phyloP scores from a whole-genome alignment of 2,329 filamentous ascomycete species.

The Pseudonectria buxi region DNA sequence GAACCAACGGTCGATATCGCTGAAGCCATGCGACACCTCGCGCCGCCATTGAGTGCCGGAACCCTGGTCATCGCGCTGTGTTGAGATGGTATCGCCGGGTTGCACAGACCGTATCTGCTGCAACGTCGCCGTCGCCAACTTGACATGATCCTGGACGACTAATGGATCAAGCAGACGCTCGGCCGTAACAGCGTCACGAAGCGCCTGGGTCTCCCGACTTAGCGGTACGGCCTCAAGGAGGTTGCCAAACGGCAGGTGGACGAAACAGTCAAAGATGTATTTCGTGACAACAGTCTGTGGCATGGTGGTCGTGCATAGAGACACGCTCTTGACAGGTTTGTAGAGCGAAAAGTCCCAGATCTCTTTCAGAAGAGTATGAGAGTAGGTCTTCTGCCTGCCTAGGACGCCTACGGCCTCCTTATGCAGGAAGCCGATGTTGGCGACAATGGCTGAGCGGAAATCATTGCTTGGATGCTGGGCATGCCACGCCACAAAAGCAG shows the following conservation, averaged over 20 bases:
- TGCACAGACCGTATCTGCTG: conserved; percentile 28
- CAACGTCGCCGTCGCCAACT: conserved; percentile 16
- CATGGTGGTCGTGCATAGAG: not conserved
- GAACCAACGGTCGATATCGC: conserved; percentile 55
- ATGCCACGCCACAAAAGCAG: conserved; percentile 49
- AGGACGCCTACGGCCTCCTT: conserved; percentile 55
- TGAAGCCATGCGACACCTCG: conserved; percentile 34
- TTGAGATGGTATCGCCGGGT: conserved; percentile 45
- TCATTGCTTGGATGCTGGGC: conserved; percentile 42
- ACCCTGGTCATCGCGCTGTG: conserved; percentile 36
- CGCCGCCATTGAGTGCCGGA: conserved; percentile 51
- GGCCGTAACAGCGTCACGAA: conserved; percentile 23
- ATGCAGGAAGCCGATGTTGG: conserved; percentile 56
- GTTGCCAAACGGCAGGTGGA: conserved; percentile 51
- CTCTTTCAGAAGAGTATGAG: conserved; percentile 50
- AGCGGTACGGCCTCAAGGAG: conserved; percentile 37
- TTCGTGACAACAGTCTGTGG: conserved; percentile 60
- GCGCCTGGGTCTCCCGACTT: conserved; percentile 17
- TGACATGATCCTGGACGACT: conserved; percentile 14
- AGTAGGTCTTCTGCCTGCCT: conserved; percentile 17
- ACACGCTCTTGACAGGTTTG: conserved; percentile 13
- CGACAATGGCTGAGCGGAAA: conserved; percentile 55
- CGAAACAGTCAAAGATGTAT: conserved; percentile 59
- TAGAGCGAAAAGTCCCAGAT: conserved; percentile 32
- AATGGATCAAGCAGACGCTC: conserved; percentile 23